Conservation (phyloP, 352 stramenopile genomes). For the Thalassiosira hispida region DNA sequence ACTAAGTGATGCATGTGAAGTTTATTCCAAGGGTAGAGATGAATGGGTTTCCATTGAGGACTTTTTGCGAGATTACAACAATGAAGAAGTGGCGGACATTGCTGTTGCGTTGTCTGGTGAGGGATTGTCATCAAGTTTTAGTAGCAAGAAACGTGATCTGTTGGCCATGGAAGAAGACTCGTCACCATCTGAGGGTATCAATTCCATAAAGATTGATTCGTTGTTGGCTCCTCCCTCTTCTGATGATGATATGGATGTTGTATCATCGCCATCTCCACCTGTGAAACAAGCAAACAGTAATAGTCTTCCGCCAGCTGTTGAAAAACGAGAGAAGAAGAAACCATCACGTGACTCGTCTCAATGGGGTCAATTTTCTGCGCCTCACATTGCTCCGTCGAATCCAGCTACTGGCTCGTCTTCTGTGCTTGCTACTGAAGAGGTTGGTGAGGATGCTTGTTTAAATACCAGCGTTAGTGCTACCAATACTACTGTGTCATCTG, state of each 20-base stretch:
- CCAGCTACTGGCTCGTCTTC: neutral
- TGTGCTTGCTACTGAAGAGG: neutral
- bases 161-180: slow-evolving; percentile 44
- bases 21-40: slow-evolving; percentile 65
- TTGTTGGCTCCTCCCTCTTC: neutral
- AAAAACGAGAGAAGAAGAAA: slow-evolving; percentile 80
- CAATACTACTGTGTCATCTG: neutral
- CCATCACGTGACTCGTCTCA: slow-evolving; percentile 65
- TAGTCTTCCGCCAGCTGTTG: slow-evolving; percentile 22
- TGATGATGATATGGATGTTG: neutral
- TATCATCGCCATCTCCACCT: neutral
- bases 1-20: slow-evolving; percentile 63
- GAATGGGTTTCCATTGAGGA: slow-evolving; percentile 65
- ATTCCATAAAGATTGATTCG: slow-evolving; percentile 32
- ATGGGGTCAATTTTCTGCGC: slow-evolving; percentile 67
- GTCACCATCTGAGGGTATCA: slow-evolving; percentile 26
- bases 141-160: slow-evolving; percentile 49
- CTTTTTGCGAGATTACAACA: slow-evolving; percentile 43
- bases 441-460: neutral
- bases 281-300: slow-evolving; percentile 12
- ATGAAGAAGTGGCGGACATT: neutral
- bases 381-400: slow-evolving; percentile 39
- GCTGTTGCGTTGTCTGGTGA: slow-evolving; percentile 12
- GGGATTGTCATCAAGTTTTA: slow-evolving; percentile 12
- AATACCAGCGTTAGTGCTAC: neutral